These are phyloP conservation scores for Scleromitrula shiraiana DNA, from an alignment of 2,329 filamentous ascomycete genomes.

Conservation along the genomic window DNA sequence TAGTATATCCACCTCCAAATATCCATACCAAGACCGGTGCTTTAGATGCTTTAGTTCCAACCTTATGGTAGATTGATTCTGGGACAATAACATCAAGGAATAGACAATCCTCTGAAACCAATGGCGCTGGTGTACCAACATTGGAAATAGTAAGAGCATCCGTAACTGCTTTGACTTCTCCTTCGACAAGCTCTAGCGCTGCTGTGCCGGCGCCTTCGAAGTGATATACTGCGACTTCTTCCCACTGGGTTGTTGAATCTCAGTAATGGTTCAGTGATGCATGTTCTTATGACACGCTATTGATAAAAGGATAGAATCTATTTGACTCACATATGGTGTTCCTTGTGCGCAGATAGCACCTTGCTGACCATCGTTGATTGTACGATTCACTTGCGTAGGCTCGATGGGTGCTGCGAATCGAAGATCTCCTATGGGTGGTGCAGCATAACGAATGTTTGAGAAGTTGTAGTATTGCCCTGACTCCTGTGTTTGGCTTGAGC, in stretches of 20 bases:
- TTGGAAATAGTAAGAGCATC: conserved; percentile 5
- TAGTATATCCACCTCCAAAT: conserved; percentile 38
- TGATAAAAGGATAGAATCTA: neutral
- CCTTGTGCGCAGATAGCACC: conserved; percentile 18
- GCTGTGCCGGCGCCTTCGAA: conserved; percentile 1
- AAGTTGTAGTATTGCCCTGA: conserved; percentile 32
- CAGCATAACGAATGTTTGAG: conserved; percentile 38
- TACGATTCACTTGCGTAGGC: conserved; percentile 26
- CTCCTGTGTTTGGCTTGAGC: conserved; percentile 18
- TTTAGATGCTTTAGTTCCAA: neutral
- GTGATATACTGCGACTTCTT: neutral
- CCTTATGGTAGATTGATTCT: conserved; percentile 29
- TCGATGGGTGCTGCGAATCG: conserved; percentile 36
- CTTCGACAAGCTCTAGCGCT: neutral
- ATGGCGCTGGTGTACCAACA: neutral
- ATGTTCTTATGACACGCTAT: neutral
- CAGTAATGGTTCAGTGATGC: neutral
- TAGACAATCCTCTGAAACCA: conserved; percentile 36
- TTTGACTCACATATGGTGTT: conserved; percentile 10
- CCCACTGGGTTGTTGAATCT: neutral
- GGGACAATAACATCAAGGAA: conserved; percentile 41
- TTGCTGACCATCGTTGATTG: conserved; percentile 24
- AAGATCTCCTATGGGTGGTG: conserved; percentile 35
- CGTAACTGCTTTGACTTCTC: neutral
- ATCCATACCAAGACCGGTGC: conserved; percentile 12